Percentiles rank a stretch among this genome's conserved stretches.
Evolutionary conservation across 1,139 yeast species (phyloP).

Genomic region (Kurtzmaniella quercitrusa): DNA sequence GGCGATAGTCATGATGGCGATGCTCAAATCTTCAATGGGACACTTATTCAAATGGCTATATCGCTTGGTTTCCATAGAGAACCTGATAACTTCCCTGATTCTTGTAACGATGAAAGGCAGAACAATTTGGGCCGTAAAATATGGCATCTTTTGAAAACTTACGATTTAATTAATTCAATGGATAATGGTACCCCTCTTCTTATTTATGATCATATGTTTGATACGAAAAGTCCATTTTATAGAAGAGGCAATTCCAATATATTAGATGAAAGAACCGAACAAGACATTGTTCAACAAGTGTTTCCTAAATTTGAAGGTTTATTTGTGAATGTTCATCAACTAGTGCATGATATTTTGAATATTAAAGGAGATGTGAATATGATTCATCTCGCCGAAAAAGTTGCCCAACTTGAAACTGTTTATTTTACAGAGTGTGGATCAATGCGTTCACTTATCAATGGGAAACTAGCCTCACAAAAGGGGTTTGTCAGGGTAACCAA

Average conservation of each 20-base stretch:
- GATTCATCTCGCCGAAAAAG: conserved; percentile 14
- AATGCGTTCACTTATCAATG: not conserved
- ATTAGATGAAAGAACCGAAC: conserved; percentile 23
- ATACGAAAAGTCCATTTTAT: conserved; percentile 30
- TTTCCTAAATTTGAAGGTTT: conserved; percentile 15
- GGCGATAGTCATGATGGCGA: conserved; percentile 49
- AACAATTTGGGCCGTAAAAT: conserved; percentile 32
- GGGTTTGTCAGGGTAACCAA: not conserved
- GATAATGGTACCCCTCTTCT: conserved; percentile 37
- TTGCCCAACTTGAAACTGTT: conserved; percentile 16
- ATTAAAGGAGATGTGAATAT: conserved; percentile 18
- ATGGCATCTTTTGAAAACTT: conserved; percentile 28
- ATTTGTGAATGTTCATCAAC: conserved; percentile 16
- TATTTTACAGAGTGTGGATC: conserved; percentile 13
- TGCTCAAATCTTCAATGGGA: conserved; percentile 31
- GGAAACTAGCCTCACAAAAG: not conserved
- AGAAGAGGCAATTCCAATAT: conserved; percentile 29
- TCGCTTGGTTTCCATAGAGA: conserved; percentile 45
- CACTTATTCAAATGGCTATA: conserved; percentile 37
- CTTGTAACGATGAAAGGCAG: conserved; percentile 17
- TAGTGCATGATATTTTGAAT: conserved; percentile 16
- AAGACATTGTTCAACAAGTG: conserved; percentile 10
- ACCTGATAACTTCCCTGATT: conserved; percentile 24
- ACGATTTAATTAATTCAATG: conserved; percentile 34
- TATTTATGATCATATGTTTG: conserved; percentile 26